Base-by-base conservation (phyloP, 2,329 filamentous ascomycete genomes). In the Alternaria viburni region DNA sequence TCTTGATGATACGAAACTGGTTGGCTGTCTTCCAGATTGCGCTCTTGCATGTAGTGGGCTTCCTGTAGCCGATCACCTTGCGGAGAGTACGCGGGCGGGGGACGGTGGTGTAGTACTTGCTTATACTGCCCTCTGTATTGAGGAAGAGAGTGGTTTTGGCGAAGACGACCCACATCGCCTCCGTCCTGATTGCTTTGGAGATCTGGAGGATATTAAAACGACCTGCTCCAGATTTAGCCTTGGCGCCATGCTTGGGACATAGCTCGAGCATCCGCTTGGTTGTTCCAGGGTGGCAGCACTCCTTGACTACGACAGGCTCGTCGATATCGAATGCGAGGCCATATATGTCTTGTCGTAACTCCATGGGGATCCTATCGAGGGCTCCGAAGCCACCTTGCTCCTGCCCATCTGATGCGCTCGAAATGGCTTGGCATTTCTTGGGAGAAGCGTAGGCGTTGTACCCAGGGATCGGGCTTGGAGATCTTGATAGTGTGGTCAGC, bases 181-280 rank as follows among this genome's bases (percentile, higher is more conserved):
- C 69, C 12, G 45, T 50, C 3, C 62, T 49, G 30, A 69, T 50
- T 2, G 36, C 30, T 43, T 61, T 64, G 3, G 65, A 64, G 9
- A 68, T 19, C 6, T 59, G 52, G 2, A 71, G 62, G 12, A 68
- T 56, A 15, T 62, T 68, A 62, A 69, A 69, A 3, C 64, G 59
- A 6, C 69, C 65, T 10, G 49, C 44, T 15, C 41, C 30, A 8
- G 26, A 8, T 6, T 25, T 45, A 11, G 25, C 17, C 5, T 21
- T 17, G 5, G 9, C 46, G 6, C 67, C 65, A 47, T 69, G 69
- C 36, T 71, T 69, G 21, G 45, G 52, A 47, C 69, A 71, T 13
- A 50, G 51, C 11, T 55, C 54, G 15, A 63, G 69, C 32, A 64
- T 59, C 11, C 69, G 67, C 26, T 41, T 41, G 3, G 67, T 68